Evolutionary conservation across 2,329 filamentous ascomycete genomes (phyloP), one percentile per base, ranked within the genome.

Genomic region (Ascochyta viciae-villosae): DNA sequence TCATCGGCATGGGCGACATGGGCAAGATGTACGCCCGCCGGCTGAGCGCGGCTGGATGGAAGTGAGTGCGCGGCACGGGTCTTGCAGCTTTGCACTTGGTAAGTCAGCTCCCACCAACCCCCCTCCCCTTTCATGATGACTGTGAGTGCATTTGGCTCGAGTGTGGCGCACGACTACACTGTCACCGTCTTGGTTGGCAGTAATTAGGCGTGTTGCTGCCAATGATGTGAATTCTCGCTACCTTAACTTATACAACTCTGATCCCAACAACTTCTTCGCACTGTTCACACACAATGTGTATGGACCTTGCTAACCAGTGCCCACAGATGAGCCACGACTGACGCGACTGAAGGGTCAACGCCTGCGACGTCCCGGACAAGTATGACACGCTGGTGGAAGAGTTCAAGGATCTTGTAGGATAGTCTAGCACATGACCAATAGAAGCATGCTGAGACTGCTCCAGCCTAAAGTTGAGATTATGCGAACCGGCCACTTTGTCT

Each of bases 101-200:
- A 71, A 68, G 68, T 71, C 54, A 38, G 40, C 39, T 45, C 43
- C 50, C 62, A 45, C 24, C 43, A 56, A 47, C 46, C 53, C 47
- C 46, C 57, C 53, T 47, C 27, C 54, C 29, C 61, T 69, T 77
- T 76, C 76, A 92, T 96, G 94, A 98, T 98, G 94, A 98, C 94
- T 92, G 71, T 94, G 94, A 98, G 94, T 93, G 94, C 94, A 98
- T 98, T 98, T 98, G 94, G 94, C 94, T 98, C 92, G 94, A 98
- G 94, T 85, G 96, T 92, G 87, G 87, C 82, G 79, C 81, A 83
- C 81, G 79, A 81, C 78, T 71, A 78, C 81, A 81, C 82, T 82
- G 79, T 81, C 79, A 82, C 89, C 90, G 87, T 96, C 89, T 85
- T 94, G 91, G 89, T 83, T 78, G 53, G 81, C 80, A 70, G 80